phyloP scores from a whole-genome alignment of 78 protist species.

The Dictyostelium firmibasis region DNA sequence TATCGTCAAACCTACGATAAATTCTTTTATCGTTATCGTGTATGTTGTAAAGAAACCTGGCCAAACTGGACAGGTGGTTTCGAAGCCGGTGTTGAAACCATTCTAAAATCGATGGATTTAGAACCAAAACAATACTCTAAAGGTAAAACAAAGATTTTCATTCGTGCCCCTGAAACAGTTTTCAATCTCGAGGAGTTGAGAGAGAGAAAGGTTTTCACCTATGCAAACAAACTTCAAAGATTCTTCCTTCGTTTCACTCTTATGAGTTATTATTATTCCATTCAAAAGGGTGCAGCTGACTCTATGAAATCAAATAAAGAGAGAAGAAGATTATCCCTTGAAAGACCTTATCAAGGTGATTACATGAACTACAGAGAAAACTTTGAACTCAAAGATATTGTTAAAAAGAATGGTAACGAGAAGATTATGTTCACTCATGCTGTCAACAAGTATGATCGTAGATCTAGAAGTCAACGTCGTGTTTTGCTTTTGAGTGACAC shows the following conservation, averaged over 20 bases:
- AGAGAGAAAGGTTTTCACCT: constrained; percentile 81
- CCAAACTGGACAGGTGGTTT: constrained; percentile 77
- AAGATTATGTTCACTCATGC: constrained; percentile 75
- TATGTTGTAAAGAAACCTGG: constrained; percentile 81
- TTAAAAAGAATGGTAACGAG: constrained; percentile 43
- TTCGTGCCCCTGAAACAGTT: constrained; percentile 87
- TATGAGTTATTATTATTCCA: constrained; percentile 57
- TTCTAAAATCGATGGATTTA: constrained; percentile 52
- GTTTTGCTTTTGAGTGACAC: constrained; percentile 53
- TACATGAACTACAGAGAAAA: constrained; percentile 80
- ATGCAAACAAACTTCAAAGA: constrained; percentile 81
- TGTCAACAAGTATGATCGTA: constrained; percentile 52
- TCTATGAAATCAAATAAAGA: constrained; percentile 68
- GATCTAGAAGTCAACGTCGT: constrained; percentile 58
- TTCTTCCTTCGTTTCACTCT: constrained; percentile 75
- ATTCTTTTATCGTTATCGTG: constrained; percentile 86
- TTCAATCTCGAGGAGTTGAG: constrained; percentile 81
- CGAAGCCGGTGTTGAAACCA: constrained; percentile 45
- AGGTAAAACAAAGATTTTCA: constrained; percentile 91
- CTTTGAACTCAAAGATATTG: constrained; percentile 75
- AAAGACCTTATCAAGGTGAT: constrained; percentile 80
- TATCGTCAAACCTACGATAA: constrained; percentile 89
- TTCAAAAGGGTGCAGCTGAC: constrained; percentile 70
- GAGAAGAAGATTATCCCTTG: constrained; percentile 67
- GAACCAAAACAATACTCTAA: constrained; percentile 51